These are phyloP conservation scores for Mallotus repandus DNA, from an alignment of 441 rosid species.

Conservation along the genomic window DNA sequence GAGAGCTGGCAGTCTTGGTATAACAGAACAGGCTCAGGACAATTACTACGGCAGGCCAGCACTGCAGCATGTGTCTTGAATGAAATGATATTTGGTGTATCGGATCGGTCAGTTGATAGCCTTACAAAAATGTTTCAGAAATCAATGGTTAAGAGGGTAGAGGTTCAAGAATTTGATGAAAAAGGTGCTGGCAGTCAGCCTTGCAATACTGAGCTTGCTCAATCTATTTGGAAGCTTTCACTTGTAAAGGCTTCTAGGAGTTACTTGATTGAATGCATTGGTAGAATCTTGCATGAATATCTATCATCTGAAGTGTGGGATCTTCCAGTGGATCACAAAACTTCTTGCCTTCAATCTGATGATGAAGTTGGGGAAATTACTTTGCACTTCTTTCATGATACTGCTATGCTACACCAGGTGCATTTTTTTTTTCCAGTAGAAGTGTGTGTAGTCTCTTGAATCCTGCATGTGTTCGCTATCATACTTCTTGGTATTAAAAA, in stretches of 20 bases:
- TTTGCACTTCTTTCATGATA: conserved; percentile 65
- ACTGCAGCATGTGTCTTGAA: conserved; percentile 83
- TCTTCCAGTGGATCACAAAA: conserved; percentile 64
- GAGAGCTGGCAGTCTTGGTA: conserved; percentile 93
- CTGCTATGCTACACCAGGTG: conserved; percentile 86
- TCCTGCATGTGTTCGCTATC: not conserved
- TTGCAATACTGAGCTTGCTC: conserved; percentile 15
- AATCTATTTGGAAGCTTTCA: conserved; percentile 60
- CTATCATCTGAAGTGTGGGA: conserved; percentile 84
- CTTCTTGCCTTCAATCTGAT: conserved; percentile 34
- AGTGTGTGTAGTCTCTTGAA: conserved; percentile 8
- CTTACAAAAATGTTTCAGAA: conserved; percentile 57
- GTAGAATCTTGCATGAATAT: conserved; percentile 88
- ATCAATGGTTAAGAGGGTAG: conserved; percentile 37
- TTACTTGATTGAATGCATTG: conserved; percentile 69
- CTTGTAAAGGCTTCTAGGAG: conserved; percentile 41
- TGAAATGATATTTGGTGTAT: conserved; percentile 87
- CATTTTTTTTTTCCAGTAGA: conserved; percentile 8
- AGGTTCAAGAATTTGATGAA: conserved; percentile 27
- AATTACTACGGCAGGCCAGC: conserved; percentile 75
- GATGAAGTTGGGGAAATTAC: conserved; percentile 47
- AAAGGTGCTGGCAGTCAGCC: conserved; percentile 24
- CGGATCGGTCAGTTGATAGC: conserved; percentile 55
- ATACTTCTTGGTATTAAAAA: not conserved
- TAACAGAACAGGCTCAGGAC: conserved; percentile 73